Percentiles rank a stretch among this genome's conserved stretches.
These are phyloP conservation scores for Lippia alba DNA, from an alignment of 305 asterid genomes.

Conservation along the genomic window DNA sequence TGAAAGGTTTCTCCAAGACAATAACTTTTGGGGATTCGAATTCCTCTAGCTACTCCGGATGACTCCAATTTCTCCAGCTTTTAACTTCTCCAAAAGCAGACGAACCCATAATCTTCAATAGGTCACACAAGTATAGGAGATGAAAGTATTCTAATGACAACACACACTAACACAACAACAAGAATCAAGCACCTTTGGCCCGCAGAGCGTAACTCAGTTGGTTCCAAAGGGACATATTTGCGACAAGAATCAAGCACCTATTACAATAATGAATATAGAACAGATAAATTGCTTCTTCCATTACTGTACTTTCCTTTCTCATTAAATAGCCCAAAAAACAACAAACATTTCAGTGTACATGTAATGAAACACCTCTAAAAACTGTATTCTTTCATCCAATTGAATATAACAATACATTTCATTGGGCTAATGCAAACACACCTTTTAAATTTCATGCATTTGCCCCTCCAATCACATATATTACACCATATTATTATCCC, in stretches of 20 bases:
- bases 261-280: no score
- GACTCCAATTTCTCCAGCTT: no score
- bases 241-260: neutral
- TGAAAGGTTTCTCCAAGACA: no score
- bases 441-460: constrained; percentile 41
- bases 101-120: no score
- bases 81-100: no score
- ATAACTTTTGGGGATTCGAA: no score
- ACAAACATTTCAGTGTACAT: neutral
- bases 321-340: neutral
- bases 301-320: neutral
- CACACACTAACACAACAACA: no score
- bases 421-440: constrained; percentile 45
- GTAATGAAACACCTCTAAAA: constrained; percentile 34
- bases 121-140: no score
- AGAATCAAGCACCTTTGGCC: neutral
- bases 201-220: no score
- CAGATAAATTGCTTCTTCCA: neutral
- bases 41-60: no score
- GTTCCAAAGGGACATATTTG: no score
- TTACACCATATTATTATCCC: constrained; percentile 42
- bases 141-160: no score
- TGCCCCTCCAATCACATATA: constrained; percentile 46
- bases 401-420: constrained; percentile 50
- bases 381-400: constrained; percentile 37